phyloP scores from a whole-genome alignment of 2,329 filamentous ascomycete genomes.

The Fusarium sp. region DNA sequence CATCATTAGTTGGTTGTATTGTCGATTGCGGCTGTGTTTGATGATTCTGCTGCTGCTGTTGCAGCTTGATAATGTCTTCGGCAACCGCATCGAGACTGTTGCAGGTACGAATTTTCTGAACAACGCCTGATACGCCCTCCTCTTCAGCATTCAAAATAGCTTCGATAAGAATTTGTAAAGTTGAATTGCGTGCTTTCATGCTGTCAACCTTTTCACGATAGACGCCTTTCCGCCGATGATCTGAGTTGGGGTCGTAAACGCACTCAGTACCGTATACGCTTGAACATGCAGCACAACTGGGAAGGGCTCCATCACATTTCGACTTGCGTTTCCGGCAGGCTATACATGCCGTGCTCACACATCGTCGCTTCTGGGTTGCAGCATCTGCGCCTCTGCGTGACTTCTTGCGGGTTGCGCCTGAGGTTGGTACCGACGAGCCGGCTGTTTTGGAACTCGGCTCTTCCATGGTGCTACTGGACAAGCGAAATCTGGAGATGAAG shows the following conservation, averaged over 20 bases:
- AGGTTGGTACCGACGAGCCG: slow-evolving; percentile 26
- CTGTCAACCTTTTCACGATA: slow-evolving; percentile 94
- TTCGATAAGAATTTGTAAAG: slow-evolving; percentile 91
- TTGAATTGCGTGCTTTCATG: slow-evolving; percentile 87
- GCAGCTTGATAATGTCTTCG: slow-evolving; percentile 64
- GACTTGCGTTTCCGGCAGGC: slow-evolving; percentile 83
- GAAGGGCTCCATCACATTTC: slow-evolving; percentile 92
- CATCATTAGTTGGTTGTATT: slow-evolving; percentile 53
- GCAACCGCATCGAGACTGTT: slow-evolving; percentile 73
- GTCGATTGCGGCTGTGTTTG: slow-evolving; percentile 52
- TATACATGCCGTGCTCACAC: slow-evolving; percentile 87
- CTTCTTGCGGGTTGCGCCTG: slow-evolving; percentile 57
- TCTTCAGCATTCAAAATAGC: slow-evolving; percentile 92
- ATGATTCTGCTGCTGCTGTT: slow-evolving; percentile 55
- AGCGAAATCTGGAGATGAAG: slow-evolving; percentile 9
- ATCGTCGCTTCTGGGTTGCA: slow-evolving; percentile 74
- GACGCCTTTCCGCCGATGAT: slow-evolving; percentile 95
- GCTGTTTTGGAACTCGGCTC: slow-evolving; percentile 28
- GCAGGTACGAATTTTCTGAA: slow-evolving; percentile 89
- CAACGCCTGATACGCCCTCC: slow-evolving; percentile 83
- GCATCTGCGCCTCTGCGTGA: slow-evolving; percentile 62
- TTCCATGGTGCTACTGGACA: slow-evolving; percentile 35
- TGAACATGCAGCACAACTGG: slow-evolving; percentile 94
- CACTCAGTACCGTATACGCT: slow-evolving; percentile 93
- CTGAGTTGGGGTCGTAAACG: slow-evolving; percentile 95